These are phyloP conservation scores for Ensete glaucum DNA, from an alignment of 176 grass and related monocot species.

Conservation along the genomic window DNA sequence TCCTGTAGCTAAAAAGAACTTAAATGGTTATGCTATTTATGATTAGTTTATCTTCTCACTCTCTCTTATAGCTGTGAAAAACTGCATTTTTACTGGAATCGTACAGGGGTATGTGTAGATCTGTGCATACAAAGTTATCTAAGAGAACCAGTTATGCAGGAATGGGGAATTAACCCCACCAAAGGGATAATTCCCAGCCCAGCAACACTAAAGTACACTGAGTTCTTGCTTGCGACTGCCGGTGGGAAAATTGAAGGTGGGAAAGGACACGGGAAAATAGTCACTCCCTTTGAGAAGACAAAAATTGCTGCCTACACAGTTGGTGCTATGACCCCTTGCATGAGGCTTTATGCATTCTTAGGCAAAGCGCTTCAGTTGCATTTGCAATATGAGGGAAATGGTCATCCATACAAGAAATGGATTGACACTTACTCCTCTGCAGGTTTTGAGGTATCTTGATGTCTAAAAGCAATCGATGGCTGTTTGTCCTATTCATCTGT, in stretches of 20 bases:
- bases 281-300: slow-evolving; percentile 96
- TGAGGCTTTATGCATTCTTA: slow-evolving; percentile 91
- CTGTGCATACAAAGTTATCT: slow-evolving; percentile 21
- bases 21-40: neutral
- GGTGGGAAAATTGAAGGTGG: slow-evolving; percentile 72
- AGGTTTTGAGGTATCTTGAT: slow-evolving; percentile 59
- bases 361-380: slow-evolving; percentile 56
- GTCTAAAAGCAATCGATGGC: neutral
- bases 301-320: slow-evolving; percentile 97
- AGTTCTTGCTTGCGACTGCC: slow-evolving; percentile 84
- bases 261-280: slow-evolving; percentile 88
- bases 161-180: slow-evolving; percentile 82
- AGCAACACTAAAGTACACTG: slow-evolving; percentile 71
- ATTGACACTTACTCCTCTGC: slow-evolving; percentile 60
- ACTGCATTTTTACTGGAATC: no score
- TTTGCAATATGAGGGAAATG: slow-evolving; percentile 43
- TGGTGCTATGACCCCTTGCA: slow-evolving; percentile 92
- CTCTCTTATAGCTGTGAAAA: neutral
- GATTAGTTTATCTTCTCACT: neutral
- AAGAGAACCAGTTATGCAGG: slow-evolving; percentile 43
- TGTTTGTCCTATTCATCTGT: neutral
- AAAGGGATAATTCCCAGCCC: slow-evolving; percentile 51
- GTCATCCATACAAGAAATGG: slow-evolving; percentile 91
- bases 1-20: neutral
- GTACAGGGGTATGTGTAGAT: neutral